Percentiles rank a stretch among this genome's conserved stretches.
phyloP scores from a whole-genome alignment of 306 rosid genomes.

The Begonia fuchsioides region DNA sequence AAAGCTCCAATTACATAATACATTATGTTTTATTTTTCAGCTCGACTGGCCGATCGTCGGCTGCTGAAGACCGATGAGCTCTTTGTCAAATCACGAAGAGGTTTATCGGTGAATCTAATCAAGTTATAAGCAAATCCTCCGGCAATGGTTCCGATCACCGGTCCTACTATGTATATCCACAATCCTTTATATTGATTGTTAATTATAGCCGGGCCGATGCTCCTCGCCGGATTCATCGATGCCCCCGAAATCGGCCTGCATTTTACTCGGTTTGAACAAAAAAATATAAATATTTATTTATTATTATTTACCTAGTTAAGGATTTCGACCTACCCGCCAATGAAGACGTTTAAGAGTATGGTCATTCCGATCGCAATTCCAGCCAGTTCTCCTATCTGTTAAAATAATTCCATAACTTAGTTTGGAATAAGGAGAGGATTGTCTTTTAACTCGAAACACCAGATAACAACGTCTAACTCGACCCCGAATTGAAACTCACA shows the following conservation, averaged over 20 bases:
- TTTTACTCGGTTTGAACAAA: neutral
- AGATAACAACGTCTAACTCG: no score
- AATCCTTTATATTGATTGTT: slow-evolving; percentile 15
- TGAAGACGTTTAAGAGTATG: slow-evolving; percentile 21
- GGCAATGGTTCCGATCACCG: slow-evolving; percentile 14
- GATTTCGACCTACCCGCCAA: slow-evolving; percentile 15
- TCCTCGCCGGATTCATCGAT: slow-evolving; percentile 36
- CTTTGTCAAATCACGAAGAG: slow-evolving; percentile 2
- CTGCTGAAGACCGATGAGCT: slow-evolving; percentile 3
- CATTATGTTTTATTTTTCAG: no score
- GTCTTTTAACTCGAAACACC: no score
- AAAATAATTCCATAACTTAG: no score
- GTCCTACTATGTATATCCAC: slow-evolving; percentile 22
- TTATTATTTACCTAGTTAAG: no score
- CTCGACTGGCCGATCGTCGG: no score
- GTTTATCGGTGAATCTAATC: slow-evolving; percentile 12
- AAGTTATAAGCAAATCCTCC: slow-evolving; percentile 18
- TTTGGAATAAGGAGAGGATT: no score
- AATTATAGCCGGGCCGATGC: slow-evolving; percentile 24
- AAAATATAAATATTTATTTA: no score
- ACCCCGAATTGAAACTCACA: slow-evolving; percentile 6
- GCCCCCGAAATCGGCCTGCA: slow-evolving; percentile 29
- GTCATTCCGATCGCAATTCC: slow-evolving; percentile 25
- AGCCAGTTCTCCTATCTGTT: slow-evolving; percentile 16
- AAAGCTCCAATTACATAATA: no score